These are phyloP conservation scores for Mycena citricolor DNA, from an alignment of 1,284 basidiomycete species.

Conservation along the genomic window DNA sequence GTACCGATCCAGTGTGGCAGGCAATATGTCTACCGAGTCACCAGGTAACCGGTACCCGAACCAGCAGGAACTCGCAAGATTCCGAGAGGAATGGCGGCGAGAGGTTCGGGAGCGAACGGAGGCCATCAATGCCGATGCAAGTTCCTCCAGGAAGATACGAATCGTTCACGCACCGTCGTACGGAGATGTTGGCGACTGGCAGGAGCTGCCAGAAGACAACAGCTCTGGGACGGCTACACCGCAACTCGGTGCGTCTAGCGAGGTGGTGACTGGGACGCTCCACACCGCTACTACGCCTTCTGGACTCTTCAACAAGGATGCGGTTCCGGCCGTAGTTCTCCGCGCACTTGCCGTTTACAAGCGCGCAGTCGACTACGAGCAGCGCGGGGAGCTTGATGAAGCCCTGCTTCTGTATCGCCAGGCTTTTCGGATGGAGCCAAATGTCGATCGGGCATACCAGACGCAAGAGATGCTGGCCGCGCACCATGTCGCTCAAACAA, in stretches of 20 bases:
- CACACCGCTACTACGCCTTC: conserved; percentile 1
- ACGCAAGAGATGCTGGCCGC: conserved; percentile 50
- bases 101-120: conserved; percentile 15
- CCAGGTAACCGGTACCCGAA: too few relatives aligned
- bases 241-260: conserved; percentile 15
- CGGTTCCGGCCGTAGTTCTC: conserved; percentile 35
- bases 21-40: too few relatives aligned
- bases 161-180: background rate
- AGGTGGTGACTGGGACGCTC: conserved; percentile 14
- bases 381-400: conserved; percentile 69
- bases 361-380: conserved; percentile 71
- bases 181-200: too few relatives aligned
- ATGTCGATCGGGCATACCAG: conserved; percentile 66
- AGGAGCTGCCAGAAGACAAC: conserved; percentile 8
- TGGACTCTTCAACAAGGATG: conserved; percentile 18
- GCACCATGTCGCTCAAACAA: conserved; percentile 30
- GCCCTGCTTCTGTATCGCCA: conserved; percentile 75
- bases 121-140: background rate
- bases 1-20: too few relatives aligned
- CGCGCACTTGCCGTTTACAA: conserved; percentile 68
- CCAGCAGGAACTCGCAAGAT: conserved; percentile 19
- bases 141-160: background rate
- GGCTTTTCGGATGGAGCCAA: conserved; percentile 73
- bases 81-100: conserved; percentile 22
- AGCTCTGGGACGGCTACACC: conserved; percentile 14